Conservation (phyloP, 306 rosid species). For the Arachis stenosperma region DNA sequence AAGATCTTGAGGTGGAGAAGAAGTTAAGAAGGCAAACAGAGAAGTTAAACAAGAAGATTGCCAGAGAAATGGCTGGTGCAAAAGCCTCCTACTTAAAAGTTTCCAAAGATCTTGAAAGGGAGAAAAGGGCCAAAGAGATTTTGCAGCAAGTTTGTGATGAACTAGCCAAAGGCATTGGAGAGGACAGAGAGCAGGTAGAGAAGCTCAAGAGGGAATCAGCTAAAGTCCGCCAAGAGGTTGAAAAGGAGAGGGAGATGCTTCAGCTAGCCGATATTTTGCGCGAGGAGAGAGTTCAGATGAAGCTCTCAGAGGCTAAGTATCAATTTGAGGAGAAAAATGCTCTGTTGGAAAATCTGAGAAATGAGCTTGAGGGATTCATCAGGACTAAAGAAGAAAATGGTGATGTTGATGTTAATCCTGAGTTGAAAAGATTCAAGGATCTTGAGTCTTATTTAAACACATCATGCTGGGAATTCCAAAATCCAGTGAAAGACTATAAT, state of each 20-base stretch:
- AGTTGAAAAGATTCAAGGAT: conserved; percentile 61
- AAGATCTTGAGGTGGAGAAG: conserved; percentile 80
- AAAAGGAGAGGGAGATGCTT: conserved; percentile 94
- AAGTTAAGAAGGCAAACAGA: conserved; percentile 80
- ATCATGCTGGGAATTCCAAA: conserved; percentile 53
- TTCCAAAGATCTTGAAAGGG: conserved; percentile 71
- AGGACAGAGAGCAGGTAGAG: conserved; percentile 81
- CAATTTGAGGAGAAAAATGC: conserved; percentile 94
- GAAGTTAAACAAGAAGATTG: conserved; percentile 77
- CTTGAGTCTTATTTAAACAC: conserved; percentile 70
- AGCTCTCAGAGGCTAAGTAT: conserved; percentile 86
- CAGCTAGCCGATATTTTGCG: conserved; percentile 83
- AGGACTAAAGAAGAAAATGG: conserved; percentile 50
- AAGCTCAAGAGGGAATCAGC: conserved; percentile 76
- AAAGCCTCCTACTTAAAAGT: conserved; percentile 59
- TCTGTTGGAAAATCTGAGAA: conserved; percentile 64
- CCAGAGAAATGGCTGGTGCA: conserved; percentile 68
- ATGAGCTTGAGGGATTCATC: conserved; percentile 65
- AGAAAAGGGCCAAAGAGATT: conserved; percentile 82
- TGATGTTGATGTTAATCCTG: conserved; percentile 47
- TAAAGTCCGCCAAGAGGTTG: conserved; percentile 76
- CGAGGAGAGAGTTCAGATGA: conserved; percentile 97
- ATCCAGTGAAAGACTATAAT: conserved; percentile 35
- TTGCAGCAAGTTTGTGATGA: conserved; percentile 85
- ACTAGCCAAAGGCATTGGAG: conserved; percentile 77